These are phyloP conservation scores for Penicillium vulpinum DNA, from an alignment of 2,329 filamentous ascomycete genomes.

Conservation along the genomic window DNA sequence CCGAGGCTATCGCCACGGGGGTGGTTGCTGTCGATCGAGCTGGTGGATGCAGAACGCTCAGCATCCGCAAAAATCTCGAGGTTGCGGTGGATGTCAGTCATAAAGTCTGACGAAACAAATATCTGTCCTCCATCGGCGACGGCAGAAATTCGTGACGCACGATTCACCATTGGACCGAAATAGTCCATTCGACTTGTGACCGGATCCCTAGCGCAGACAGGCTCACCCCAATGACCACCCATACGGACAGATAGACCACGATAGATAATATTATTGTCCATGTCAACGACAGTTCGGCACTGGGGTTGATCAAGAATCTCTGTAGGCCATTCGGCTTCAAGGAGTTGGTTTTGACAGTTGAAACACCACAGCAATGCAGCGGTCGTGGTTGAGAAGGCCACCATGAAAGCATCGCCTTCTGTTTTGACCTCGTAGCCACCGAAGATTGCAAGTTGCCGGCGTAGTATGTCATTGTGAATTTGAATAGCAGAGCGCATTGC, in stretches of 20 bases:
- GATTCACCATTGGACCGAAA: slow-evolving; percentile 99
- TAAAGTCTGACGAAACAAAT: slow-evolving; percentile 94
- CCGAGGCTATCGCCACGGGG: slow-evolving; percentile 69
- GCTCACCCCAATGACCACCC: slow-evolving; percentile 94
- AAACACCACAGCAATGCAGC: slow-evolving; percentile 96
- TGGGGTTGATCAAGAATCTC: slow-evolving; percentile 86
- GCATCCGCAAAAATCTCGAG: slow-evolving; percentile 85
- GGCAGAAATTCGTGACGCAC: slow-evolving; percentile 87
- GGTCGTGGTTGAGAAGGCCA: slow-evolving; percentile 94
- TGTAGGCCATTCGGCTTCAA: slow-evolving; percentile 89
- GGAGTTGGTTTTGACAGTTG: slow-evolving; percentile 81
- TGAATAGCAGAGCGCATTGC: slow-evolving; percentile 97
- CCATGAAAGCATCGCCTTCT: slow-evolving; percentile 99
- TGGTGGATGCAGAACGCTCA: slow-evolving; percentile 67
- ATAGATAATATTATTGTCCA: slow-evolving; percentile 87
- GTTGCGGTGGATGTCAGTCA: slow-evolving; percentile 89
- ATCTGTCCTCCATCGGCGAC: slow-evolving; percentile 97
- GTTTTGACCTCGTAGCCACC: slow-evolving; percentile 99
- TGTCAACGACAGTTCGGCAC: slow-evolving; percentile 78
- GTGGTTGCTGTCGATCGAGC: slow-evolving; percentile 72
- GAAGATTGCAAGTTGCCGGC: slow-evolving; percentile 85
- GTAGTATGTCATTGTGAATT: slow-evolving; percentile 96
- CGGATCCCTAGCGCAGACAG: slow-evolving; percentile 92
- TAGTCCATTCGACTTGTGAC: slow-evolving; percentile 99
- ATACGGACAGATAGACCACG: slow-evolving; percentile 92